Conservation (phyloP, 2,329 filamentous ascomycete genomes). For the Colletotrichum euphorbiae region DNA sequence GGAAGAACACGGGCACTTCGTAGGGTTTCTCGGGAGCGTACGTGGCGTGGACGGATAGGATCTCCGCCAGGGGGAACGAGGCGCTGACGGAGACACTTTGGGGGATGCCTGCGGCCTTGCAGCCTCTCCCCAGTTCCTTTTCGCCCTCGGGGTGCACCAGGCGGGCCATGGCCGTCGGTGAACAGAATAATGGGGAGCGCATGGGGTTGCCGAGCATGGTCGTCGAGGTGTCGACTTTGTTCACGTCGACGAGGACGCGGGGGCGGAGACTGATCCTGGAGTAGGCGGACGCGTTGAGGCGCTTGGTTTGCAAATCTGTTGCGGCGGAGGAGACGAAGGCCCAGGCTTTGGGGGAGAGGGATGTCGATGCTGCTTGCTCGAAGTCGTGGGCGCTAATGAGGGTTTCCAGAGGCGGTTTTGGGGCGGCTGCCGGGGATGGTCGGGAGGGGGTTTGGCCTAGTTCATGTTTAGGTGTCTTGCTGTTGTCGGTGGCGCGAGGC, state of each 20-base stretch:
- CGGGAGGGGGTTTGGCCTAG: neutral
- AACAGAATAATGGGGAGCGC: conserved; percentile 70
- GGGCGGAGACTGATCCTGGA: conserved; percentile 69
- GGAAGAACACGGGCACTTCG: conserved; percentile 61
- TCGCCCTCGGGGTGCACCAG: conserved; percentile 75
- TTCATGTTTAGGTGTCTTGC: neutral
- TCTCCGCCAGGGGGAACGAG: conserved; percentile 67
- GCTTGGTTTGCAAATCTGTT: conserved; percentile 69
- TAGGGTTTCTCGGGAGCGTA: conserved; percentile 41
- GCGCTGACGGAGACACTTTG: conserved; percentile 73
- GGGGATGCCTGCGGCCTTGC: conserved; percentile 59
- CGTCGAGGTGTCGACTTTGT: conserved; percentile 60
- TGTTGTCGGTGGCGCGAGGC: conserved; percentile 45
- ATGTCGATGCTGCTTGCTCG: conserved; percentile 64
- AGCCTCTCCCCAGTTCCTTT: conserved; percentile 40
- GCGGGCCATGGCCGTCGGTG: conserved; percentile 73
- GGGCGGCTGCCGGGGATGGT: neutral
- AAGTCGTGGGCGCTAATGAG: conserved; percentile 72
- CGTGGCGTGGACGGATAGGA: conserved; percentile 46
- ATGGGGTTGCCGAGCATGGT: conserved; percentile 66
- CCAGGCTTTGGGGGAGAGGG: conserved; percentile 73
- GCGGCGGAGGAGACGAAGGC: conserved; percentile 76
- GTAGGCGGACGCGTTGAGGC: conserved; percentile 66
- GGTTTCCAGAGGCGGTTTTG: conserved; percentile 62
- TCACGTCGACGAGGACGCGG: conserved; percentile 67